Conservation (phyloP, 805 yeast species). For the Maudiozyma bulderi region DNA sequence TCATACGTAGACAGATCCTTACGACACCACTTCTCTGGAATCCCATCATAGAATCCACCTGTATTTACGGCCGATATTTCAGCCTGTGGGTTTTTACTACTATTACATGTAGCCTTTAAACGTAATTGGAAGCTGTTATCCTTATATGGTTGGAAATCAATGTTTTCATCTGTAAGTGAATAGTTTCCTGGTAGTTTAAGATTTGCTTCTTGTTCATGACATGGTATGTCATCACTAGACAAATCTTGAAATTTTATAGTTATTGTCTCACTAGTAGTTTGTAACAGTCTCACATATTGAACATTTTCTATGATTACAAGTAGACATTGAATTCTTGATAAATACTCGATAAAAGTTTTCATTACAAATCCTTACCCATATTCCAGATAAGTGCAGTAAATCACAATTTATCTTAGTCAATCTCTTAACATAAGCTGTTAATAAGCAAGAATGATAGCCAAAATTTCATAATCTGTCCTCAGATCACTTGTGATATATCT, state of each 20-base stretch:
- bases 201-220: not conserved
- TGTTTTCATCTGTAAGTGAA: not conserved
- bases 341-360: conserved; percentile 6
- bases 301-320: conserved; percentile 13
- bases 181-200: conserved; percentile 7
- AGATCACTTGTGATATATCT: no score
- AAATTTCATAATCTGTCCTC: no score
- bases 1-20: not conserved
- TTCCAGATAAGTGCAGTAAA: not conserved
- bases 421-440: no score
- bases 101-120: conserved; percentile 3
- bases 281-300: not conserved
- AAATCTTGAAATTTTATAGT: not conserved
- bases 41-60: not conserved
- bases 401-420: not conserved
- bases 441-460: no score
- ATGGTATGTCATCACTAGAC: not conserved
- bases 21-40: conserved; percentile 3
- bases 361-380: not conserved
- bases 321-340: conserved; percentile 12
- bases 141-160: conserved; percentile 1
- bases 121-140: conserved; percentile 4
- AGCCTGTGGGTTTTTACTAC: no score
- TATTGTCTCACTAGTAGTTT: not conserved
- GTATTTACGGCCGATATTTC: no score